Evolutionary conservation across 192 early-diverging fungal species (phyloP).

Genomic region (Coemansia reversa): DNA sequence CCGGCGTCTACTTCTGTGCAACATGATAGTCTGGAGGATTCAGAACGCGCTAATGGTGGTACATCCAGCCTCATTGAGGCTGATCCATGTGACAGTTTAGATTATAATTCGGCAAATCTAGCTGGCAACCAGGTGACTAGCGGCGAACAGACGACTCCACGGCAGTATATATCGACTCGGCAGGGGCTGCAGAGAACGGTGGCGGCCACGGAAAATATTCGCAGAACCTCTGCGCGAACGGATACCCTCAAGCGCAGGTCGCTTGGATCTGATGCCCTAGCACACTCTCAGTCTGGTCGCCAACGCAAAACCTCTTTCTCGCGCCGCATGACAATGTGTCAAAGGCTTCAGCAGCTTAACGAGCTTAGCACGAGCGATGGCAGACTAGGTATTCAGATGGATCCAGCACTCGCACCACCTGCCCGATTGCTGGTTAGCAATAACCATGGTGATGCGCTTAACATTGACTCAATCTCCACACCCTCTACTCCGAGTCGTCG

Average conservation of each 20-base stretch:
- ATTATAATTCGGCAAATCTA: neutral
- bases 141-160: neutral
- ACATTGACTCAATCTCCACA: slow-evolving; percentile 1
- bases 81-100: neutral
- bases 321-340: slow-evolving; percentile 36
- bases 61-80: neutral
- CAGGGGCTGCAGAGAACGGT: neutral
- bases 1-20: neutral
- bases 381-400: neutral
- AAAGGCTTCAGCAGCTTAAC: slow-evolving; percentile 39
- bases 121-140: neutral
- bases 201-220: neutral
- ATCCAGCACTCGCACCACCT: slow-evolving; percentile 3
- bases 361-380: slow-evolving; percentile 14
- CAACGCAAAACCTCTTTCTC: slow-evolving; percentile 23
- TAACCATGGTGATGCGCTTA: neutral
- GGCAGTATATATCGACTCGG: neutral
- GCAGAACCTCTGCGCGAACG: neutral
- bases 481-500: slow-evolving; percentile 34
- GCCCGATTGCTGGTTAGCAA: slow-evolving; percentile 14
- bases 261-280: neutral
- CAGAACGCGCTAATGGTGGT: neutral
- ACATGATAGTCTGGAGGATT: neutral
- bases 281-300: slow-evolving; percentile 20
- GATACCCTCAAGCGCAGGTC: neutral